Base-by-base conservation (phyloP, 805 yeast species). In the Cyberlindnera petersonii region DNA sequence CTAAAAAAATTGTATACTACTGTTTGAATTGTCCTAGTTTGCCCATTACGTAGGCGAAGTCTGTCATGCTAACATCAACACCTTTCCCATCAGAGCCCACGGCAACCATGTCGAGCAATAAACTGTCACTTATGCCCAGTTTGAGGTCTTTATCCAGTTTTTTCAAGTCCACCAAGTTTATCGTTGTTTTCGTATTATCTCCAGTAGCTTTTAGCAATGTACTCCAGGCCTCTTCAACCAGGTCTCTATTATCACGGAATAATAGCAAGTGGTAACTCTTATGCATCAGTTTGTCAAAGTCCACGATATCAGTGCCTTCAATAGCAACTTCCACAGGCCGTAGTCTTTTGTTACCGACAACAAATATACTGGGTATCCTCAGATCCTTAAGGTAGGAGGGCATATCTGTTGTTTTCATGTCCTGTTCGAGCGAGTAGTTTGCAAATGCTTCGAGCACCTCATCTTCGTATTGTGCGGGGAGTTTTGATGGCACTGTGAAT, bases 31-130 rank as follows among this genome's bases (percentile, higher is more conserved):
- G 42, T 5, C 78, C 78, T 15, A 74, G 42, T 43, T 71, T 68
- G 1, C 79, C 81, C 40, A 75, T 44, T 9, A 72, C 53, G 39
- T 64, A 58, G 6, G 71, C 77, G 49, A 75, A 70, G 47, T 75
- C 79, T 27, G 63, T 48, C 40, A 69, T 71, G 4, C 60, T 61
- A 16, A 74, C 46, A 22, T 49, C 53, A 1, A 55, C 53, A 21
- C 65, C 57, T n/a, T 48, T 48, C 0, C 72, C 71, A 16, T 60
- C 51, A 1, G 70, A 63, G 1, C 69, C 71, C 10, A 65, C 60
- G 8, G 68, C 63, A 17, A 73, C 53, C 78, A 74, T 73, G 37
- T 69, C 72, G n/a, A 67, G 49, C 9, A 72, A 44, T 4, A 68
- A 46, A 2, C 52, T 41, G 3, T 56, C 60, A 5, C 65, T 62